Evolutionary conservation across 2,329 filamentous ascomycete genomes (phyloP), one percentile per base, ranked within the genome.

Genomic region (Ophiostoma quercus): DNA sequence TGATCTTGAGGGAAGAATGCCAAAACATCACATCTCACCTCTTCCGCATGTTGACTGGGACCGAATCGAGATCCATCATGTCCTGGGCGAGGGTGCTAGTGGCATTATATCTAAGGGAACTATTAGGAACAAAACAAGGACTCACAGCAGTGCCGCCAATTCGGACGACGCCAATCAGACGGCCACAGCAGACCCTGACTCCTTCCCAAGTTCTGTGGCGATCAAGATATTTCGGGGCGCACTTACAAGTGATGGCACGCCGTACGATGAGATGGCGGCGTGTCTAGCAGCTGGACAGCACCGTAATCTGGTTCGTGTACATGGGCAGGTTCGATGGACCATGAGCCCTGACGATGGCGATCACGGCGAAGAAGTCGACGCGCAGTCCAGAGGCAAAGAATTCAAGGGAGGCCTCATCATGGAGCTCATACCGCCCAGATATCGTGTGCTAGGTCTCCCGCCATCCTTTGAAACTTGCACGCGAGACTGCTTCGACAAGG

Each of bases 151-250:
- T 19, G 14, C 32, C 34, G 6, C 32, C 43, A 2, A 65, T 54
- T 1, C 41, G 22, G 16, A 7, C 3, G 60, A 14, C 29, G 57
- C 22, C 25, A 2, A 32, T 60, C 11, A 60, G 25, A 16, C 22
- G 25, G 25, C 57, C 14, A 25, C 51, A 57, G 22, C 19, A n/a
- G 16, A 47, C 6, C 43, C 43, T 16, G 43, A 57, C 1, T 7
- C 3, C 25, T 43, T 32, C 11, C 47, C 37, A 19, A 60, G 57
- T 5, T 67, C 69, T 1, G 82, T 84, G 0, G 82, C 82, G 1
- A 77, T 84, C 74, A 84, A 84, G 73, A 75, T 84, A 7, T 84
- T 84, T 76, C 80, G 79, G 57, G 82, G 82, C n/a, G 76, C 78
- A 9, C 76, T 83, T 12, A 82, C 82, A 9, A 82, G 79, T 72